These are phyloP conservation scores for Musa troglodytarum DNA, from an alignment of 176 grass and related monocot genomes.

Conservation along the genomic window DNA sequence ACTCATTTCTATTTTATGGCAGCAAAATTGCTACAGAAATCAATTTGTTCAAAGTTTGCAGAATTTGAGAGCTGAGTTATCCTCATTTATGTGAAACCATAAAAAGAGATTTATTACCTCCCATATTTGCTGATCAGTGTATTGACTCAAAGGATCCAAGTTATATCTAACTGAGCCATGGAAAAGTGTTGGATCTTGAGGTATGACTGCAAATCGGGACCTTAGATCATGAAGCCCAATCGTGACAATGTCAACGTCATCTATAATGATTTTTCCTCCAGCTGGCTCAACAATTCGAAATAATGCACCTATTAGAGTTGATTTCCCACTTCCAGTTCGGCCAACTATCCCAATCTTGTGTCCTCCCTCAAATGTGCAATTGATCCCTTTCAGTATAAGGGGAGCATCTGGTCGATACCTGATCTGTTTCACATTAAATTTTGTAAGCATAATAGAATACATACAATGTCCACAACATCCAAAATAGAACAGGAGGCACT, in stretches of 20 bases:
- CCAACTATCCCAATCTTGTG: constrained; percentile 88
- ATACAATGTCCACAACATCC: too few species aligned
- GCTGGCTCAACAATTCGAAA: constrained; percentile 88
- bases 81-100: too few species aligned
- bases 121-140: constrained; percentile 73
- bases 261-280: constrained; percentile 72
- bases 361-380: constrained; percentile 73
- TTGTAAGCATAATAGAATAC: too few species aligned
- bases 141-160: constrained; percentile 58
- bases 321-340: constrained; percentile 86
- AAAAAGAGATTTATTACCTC: constrained; percentile 33
- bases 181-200: constrained; percentile 94
- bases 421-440: constrained; percentile 38
- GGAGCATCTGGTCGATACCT: constrained; percentile 66
- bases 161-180: constrained; percentile 79
- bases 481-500: too few species aligned
- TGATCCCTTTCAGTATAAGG: constrained; percentile 62
- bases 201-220: constrained; percentile 81
- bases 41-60: too few species aligned
- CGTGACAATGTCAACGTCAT: constrained; percentile 48
- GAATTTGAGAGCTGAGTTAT: too few species aligned
- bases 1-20: too few species aligned
- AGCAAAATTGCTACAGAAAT: too few species aligned
- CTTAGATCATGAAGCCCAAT: constrained; percentile 86
- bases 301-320: constrained; percentile 76